Conservation (phyloP, 768 basidiomycete species). For the Boletus vinaceobasis region DNA sequence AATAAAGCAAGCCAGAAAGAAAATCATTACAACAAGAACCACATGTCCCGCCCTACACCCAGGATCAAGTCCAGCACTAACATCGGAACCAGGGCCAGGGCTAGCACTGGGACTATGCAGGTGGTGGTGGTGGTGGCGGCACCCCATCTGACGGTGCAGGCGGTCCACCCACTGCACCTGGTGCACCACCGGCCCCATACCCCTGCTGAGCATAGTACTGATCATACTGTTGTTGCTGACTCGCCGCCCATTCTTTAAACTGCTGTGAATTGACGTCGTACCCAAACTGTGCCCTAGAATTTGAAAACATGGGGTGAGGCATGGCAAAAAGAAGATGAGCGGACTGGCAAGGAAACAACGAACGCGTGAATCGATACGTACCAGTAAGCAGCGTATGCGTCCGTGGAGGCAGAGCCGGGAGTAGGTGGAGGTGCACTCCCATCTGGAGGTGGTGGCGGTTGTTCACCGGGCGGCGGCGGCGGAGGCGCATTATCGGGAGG, state of each 20-base stretch:
- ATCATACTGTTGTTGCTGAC: conserved; percentile 62
- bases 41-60: background rate
- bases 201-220: conserved; percentile 70
- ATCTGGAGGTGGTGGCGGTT: conserved; percentile 53
- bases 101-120: conserved; percentile 16
- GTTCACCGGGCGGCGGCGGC: conserved; percentile 48
- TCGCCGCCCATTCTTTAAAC: conserved; percentile 78
- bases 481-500: conserved; percentile 37
- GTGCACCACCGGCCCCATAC: conserved; percentile 32
- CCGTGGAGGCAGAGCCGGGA: conserved; percentile 43
- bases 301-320: background rate
- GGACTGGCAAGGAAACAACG: background rate
- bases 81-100: background rate
- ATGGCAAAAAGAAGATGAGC: background rate
- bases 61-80: background rate
- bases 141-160: conserved; percentile 20
- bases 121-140: conserved; percentile 17
- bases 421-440: conserved; percentile 41
- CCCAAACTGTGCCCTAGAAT: conserved; percentile 72
- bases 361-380: conserved; percentile 31
- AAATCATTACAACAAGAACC: conserved; percentile 20
- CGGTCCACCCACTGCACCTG: conserved; percentile 22
- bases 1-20: conserved; percentile 29
- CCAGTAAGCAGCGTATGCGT: conserved; percentile 63
- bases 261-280: conserved; percentile 81